Evolutionary conservation across 495 filamentous ascomycete genomes (phyloP), one percentile per base, ranked within the genome.

Genomic region (Trichoderma asperelloides): DNA sequence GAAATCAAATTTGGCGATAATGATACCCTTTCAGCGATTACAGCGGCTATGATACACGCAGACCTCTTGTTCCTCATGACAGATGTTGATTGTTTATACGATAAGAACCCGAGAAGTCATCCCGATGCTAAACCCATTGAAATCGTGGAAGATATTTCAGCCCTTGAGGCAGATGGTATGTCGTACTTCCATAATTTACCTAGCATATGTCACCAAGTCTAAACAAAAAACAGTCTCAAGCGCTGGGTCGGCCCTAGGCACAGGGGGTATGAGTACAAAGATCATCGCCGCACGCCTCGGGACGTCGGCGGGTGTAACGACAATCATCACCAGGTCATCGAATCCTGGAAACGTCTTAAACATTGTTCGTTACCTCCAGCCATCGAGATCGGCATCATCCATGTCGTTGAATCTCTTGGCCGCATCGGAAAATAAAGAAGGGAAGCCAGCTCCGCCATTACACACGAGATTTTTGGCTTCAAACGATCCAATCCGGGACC

Each of bases 1-100:
- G 95, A 98, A 86, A 98, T 98, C 75, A 98, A 98, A 84, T 98
- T 98, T 72, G 95, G 95, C 69, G 95, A 98, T 80, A 98, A 98
- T 71, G 95, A 98, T 78, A 98, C 95, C 16, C 80, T 98, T 37
- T 96, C 91, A 40, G 95, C 96, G 49, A 96, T 98, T 70, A 97
- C 95, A 2, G 94, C 95, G 6, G 96, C 90, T 62, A 97, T 97
- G 91, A 90, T 97, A 69, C 92, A 96, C 73, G 95, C 95, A 57
- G 92, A 98, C 75, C 94, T 96, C 70, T 85, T 98, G 16, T 98
- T 98, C 77, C 82, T 98, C 55, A 98, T 98, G 95, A 98, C 95
- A 12, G 95, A 98, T 73, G 95, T 98, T 51, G 95, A 98, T 74
- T 97, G 93, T 72, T 82, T 98, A 18, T 98, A 98, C 76, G 92